A percentile compares a stretch with the other conserved stretches of the same genome.
These are phyloP conservation scores for Fistulina hepatica DNA, from an alignment of 1,284 basidiomycete species.

Conservation along the genomic window DNA sequence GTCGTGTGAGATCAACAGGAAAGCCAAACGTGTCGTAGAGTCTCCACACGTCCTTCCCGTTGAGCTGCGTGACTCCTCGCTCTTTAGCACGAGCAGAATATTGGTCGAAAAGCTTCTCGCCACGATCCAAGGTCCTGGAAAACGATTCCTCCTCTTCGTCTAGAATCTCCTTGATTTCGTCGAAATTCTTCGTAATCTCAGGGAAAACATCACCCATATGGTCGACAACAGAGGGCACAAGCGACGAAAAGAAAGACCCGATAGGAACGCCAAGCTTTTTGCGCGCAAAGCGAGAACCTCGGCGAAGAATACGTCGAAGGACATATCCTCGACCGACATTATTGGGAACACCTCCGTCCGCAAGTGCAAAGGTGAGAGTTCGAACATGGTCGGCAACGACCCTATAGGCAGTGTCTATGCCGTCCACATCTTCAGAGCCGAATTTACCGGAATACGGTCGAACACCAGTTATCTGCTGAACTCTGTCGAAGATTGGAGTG, in stretches of 20 bases:
- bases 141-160: conserved; percentile 98
- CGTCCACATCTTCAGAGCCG: conserved; percentile 87
- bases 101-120: conserved; percentile 93
- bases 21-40: conserved; percentile 99
- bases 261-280: conserved; percentile 95
- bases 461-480: conserved; percentile 85
- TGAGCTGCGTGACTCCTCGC: conserved; percentile 57
- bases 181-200: conserved; percentile 77
- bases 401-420: conserved; percentile 95
- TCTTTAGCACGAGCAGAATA: conserved; percentile 70
- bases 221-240: conserved; percentile 84
- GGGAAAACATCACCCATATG: conserved; percentile 89
- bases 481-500: conserved; percentile 77
- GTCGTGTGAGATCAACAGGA: conserved; percentile 90
- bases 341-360: conserved; percentile 93
- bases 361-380: conserved; percentile 91
- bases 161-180: conserved; percentile 89
- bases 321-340: conserved; percentile 97
- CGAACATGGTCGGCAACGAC: conserved; percentile 96
- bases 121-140: conserved; percentile 90
- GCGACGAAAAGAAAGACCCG: conserved; percentile 89
- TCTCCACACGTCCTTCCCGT: conserved; percentile 92
- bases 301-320: conserved; percentile 80
- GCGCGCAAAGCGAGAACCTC: conserved; percentile 89
- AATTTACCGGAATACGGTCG: conserved; percentile 85